Conservation (phyloP, 176 grass and related monocot genomes). For the Aegilops longissima region DNA sequence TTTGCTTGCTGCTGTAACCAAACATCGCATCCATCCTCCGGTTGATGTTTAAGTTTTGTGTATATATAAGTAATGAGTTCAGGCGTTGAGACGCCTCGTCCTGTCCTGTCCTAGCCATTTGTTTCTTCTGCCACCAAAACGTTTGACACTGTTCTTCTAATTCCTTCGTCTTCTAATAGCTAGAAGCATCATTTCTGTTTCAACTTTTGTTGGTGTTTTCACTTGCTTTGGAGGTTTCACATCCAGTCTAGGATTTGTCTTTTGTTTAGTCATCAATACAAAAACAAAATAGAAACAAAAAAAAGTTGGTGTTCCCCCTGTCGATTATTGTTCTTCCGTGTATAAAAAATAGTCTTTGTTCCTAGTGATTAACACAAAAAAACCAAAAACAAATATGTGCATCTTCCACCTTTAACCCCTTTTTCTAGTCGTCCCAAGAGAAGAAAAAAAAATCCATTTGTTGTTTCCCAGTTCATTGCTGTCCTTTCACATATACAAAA, state of each 20-base stretch:
- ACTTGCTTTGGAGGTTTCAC: neutral
- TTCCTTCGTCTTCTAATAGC: neutral
- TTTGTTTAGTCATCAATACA: neutral
- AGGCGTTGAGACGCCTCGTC: neutral
- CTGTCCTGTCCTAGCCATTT: neutral
- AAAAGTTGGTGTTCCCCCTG: neutral
- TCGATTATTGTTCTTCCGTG: neutral
- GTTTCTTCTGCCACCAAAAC: neutral
- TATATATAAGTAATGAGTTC: neutral
- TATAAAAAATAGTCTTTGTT: neutral
- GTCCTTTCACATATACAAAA: neutral
- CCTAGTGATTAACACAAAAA: neutral
- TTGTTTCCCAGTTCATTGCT: neutral
- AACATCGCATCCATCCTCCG: neutral
- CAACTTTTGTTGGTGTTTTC: neutral
- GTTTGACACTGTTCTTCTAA: neutral
- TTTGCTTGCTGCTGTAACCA: neutral
- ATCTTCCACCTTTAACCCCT: neutral
- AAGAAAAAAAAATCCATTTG: neutral
- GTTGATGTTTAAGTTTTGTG: neutral
- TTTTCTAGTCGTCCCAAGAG: neutral
- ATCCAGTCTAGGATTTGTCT: neutral
- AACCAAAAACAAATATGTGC: neutral
- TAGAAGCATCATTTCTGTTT: neutral
- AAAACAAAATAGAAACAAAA: neutral